phyloP scores from a whole-genome alignment of 306 rosid genomes.

The Medicago lupulina region DNA sequence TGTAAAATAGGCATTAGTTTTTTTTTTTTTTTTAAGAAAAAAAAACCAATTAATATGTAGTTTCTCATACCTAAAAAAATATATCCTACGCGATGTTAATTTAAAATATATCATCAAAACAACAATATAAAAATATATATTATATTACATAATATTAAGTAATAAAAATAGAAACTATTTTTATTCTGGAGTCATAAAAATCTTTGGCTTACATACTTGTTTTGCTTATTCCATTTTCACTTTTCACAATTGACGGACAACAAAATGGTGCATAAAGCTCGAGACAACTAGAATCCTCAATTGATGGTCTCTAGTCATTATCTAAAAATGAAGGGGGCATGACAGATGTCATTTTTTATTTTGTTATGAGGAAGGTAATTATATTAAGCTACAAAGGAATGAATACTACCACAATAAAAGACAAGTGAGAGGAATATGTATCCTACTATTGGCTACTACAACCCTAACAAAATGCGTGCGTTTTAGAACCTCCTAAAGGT shows the following conservation, averaged over 20 bases:
- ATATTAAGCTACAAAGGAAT: neutral
- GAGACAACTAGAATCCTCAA: conserved; percentile 47
- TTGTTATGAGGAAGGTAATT: neutral
- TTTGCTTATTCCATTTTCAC: conserved; percentile 28
- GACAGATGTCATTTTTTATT: conserved; percentile 22
- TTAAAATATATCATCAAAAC: too few relatives aligned
- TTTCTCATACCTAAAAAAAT: too few relatives aligned
- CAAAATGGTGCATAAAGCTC: conserved; percentile 50
- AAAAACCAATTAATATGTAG: too few relatives aligned
- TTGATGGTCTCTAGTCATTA: conserved; percentile 55
- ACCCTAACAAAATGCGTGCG: too few relatives aligned
- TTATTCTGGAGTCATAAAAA: neutral
- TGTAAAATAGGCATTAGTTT: too few relatives aligned
- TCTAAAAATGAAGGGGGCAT: neutral
- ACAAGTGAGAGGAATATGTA: neutral
- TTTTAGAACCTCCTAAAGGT: too few relatives aligned
- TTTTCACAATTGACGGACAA: conserved; percentile 41
- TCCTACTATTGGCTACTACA: neutral
- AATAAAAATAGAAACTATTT: too few relatives aligned
- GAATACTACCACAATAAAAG: neutral
- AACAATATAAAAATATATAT: too few relatives aligned
- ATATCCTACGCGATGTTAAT: too few relatives aligned
- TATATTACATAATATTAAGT: too few relatives aligned
- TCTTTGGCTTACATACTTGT: neutral
- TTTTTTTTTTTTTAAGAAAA: too few relatives aligned